These are phyloP conservation scores for Hibiscus syriacus DNA, from an alignment of 345 rosid genomes.

Conservation along the genomic window DNA sequence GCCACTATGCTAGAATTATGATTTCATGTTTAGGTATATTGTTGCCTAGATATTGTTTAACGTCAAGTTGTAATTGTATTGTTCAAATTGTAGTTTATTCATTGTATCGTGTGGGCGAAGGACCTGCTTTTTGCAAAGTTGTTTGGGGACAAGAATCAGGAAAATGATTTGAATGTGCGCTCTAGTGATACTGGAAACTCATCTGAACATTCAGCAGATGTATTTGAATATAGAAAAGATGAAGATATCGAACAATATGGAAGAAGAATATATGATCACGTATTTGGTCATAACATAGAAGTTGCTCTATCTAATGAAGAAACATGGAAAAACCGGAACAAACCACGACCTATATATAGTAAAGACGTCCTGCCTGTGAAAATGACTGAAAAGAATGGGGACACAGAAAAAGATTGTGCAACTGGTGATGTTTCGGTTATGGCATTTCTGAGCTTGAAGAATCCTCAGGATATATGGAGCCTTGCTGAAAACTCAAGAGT, in stretches of 20 bases:
- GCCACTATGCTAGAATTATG: neutral
- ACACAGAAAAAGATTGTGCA: constrained; percentile 29
- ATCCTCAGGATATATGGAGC: constrained; percentile 96
- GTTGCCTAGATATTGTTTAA: neutral
- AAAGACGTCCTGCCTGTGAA: constrained; percentile 53
- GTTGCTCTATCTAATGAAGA: constrained; percentile 86
- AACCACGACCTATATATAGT: constrained; percentile 75
- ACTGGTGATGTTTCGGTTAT: constrained; percentile 60
- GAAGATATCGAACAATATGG: constrained; percentile 82
- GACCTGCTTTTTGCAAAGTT: constrained; percentile 93
- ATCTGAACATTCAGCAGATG: constrained; percentile 62
- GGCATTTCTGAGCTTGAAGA: constrained; percentile 81
- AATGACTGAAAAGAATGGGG: constrained; percentile 55
- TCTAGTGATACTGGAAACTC: constrained; percentile 58
- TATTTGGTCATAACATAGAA: constrained; percentile 93
- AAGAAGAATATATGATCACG: constrained; percentile 93
- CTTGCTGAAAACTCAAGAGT: constrained; percentile 71
- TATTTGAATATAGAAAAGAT: constrained; percentile 56
- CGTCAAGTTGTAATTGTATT: neutral
- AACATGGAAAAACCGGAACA: constrained; percentile 83
- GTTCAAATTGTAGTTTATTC: constrained; percentile 71
- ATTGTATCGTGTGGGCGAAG: constrained; percentile 98
- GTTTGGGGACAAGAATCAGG: constrained; percentile 95
- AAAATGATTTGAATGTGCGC: constrained; percentile 89
- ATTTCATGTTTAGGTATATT: neutral